Evolutionary conservation across 2,329 filamentous ascomycete genomes (phyloP).

Genomic region (Allantophomopsis lycopodina): DNA sequence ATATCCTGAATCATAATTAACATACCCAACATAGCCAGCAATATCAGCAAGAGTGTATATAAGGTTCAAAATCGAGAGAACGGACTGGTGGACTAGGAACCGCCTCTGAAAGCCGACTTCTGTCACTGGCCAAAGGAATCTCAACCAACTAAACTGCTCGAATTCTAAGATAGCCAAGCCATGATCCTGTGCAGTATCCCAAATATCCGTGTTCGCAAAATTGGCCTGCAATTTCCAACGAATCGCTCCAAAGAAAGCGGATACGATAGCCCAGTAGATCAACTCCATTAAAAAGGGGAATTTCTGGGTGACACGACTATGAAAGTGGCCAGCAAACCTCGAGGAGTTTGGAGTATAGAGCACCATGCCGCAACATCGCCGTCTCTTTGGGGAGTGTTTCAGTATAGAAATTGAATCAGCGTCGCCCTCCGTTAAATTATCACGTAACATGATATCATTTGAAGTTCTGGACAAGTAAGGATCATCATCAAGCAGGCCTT

Average conservation of each 20-base stretch:
- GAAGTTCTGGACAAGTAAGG: constrained; percentile 15
- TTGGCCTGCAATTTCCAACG: constrained; percentile 14
- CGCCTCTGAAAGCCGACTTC: constrained; percentile 39
- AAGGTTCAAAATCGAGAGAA: constrained; percentile 41
- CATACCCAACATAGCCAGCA: constrained; percentile 42
- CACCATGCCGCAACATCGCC: constrained; percentile 32
- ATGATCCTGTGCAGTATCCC: constrained; percentile 39
- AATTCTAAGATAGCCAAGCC: constrained; percentile 38
- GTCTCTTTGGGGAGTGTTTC: constrained; percentile 29
- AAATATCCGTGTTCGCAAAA: constrained; percentile 28
- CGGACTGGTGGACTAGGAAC: constrained; percentile 38
- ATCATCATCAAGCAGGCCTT: constrained; percentile 12
- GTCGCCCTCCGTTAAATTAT: constrained; percentile 11
- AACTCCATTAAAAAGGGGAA: constrained; percentile 53
- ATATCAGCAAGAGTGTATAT: constrained; percentile 47
- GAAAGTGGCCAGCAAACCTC: constrained; percentile 43
- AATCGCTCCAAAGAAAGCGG: constrained; percentile 16
- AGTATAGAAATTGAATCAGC: constrained; percentile 11
- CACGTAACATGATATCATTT: constrained; percentile 13
- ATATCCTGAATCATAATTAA: neutral
- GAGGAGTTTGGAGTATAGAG: constrained; percentile 43
- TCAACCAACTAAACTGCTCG: constrained; percentile 34
- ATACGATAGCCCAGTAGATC: constrained; percentile 51
- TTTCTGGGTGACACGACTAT: constrained; percentile 50
- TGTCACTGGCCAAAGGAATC: constrained; percentile 35